These are phyloP conservation scores for Ceraceosorus guamensis DNA, from an alignment of 1,284 basidiomycete species.

Conservation along the genomic window DNA sequence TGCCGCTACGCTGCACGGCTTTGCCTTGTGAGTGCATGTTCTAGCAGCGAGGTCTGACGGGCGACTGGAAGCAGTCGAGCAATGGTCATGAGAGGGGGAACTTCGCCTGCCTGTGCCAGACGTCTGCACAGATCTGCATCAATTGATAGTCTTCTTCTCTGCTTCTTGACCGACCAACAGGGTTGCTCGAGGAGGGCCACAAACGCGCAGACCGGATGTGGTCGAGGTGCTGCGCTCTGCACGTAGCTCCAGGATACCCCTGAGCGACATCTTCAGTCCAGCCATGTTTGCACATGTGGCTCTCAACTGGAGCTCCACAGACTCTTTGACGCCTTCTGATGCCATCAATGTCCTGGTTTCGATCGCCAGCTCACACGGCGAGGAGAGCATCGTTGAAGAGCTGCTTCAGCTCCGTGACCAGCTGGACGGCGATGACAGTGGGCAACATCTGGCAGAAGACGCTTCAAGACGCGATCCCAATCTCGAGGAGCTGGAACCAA, in stretches of 20 bases:
- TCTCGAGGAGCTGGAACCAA: neutral
- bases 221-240: too few species aligned
- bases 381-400: neutral
- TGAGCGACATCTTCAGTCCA: neutral
- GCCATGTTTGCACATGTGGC: neutral
- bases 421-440: neutral
- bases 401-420: neutral
- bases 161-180: too few species aligned
- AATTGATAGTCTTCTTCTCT: neutral
- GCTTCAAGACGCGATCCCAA: neutral
- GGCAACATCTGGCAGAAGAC: neutral
- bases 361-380: neutral
- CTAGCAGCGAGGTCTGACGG: neutral
- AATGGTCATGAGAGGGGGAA: neutral
- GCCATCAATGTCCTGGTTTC: neutral
- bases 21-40: slow-evolving; percentile 15
- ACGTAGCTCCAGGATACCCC: neutral
- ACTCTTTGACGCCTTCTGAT: neutral
- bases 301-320: neutral
- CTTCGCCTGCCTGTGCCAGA: neutral
- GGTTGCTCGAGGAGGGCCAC: too few species aligned
- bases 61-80: neutral
- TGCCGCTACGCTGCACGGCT: slow-evolving; percentile 33
- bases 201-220: too few species aligned
- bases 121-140: neutral